Percentiles rank a stretch among this genome's conserved stretches.
These are phyloP conservation scores for Calonectria ilicicola DNA, from an alignment of 2,329 filamentous ascomycete genomes.

Conservation along the genomic window DNA sequence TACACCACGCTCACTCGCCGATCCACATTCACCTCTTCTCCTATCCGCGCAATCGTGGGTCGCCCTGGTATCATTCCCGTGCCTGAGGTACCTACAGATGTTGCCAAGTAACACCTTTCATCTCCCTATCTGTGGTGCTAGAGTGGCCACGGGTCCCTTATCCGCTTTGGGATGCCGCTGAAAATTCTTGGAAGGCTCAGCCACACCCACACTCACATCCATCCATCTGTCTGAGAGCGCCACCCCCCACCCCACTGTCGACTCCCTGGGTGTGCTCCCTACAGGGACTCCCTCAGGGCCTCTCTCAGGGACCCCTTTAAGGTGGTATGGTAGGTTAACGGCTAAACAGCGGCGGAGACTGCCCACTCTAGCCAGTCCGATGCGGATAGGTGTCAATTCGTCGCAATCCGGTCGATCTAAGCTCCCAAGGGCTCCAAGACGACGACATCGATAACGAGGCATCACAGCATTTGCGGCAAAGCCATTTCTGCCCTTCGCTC, in stretches of 20 bases:
- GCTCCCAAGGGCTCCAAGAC: conserved; percentile 30
- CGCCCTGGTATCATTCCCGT: conserved; percentile 23
- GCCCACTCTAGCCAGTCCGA: conserved; percentile 16
- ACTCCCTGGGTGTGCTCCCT: background rate
- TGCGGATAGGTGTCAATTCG: conserved; percentile 48
- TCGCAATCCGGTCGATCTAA: conserved; percentile 35
- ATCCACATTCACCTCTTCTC: background rate
- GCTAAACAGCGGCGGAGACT: conserved; percentile 38
- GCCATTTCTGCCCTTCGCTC: conserved; percentile 14
- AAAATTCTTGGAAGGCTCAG: conserved; percentile 6
- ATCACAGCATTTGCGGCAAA: conserved; percentile 3
- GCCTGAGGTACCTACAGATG: conserved; percentile 10
- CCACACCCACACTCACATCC: conserved; percentile 17
- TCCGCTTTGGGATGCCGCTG: conserved; percentile 36
- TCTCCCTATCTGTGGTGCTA: conserved; percentile 29
- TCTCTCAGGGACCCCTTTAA: conserved; percentile 1
- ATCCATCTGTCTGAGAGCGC: background rate
- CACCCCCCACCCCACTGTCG: background rate
- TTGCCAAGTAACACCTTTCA: conserved; percentile 16
- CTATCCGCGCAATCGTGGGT: conserved; percentile 35
- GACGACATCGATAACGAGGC: conserved; percentile 22
- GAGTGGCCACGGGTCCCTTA: conserved; percentile 28
- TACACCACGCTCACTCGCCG: background rate
- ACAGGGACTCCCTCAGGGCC: background rate
- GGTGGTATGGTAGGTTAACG: conserved; percentile 16